These are phyloP conservation scores for Heliamphora pulchella DNA, from an alignment of 179 eudicot genomes.

Conservation along the genomic window DNA sequence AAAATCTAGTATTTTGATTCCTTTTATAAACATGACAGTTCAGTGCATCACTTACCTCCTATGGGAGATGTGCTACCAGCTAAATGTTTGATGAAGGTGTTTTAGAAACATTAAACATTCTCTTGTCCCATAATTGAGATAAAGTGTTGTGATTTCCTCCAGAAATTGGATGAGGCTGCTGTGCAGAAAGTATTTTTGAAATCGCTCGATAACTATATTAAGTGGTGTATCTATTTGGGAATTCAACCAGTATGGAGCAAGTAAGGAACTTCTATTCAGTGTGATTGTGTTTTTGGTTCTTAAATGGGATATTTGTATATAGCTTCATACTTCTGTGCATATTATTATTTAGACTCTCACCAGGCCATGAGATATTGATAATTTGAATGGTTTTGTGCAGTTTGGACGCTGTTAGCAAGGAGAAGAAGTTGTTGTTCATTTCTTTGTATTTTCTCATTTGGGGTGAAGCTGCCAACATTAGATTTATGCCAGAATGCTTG, in stretches of 20 bases:
- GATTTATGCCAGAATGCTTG: constrained; percentile 98
- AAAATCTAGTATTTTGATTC: not conserved
- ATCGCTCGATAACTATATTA: constrained; percentile 89
- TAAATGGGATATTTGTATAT: not conserved
- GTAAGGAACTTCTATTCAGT: constrained; percentile 33
- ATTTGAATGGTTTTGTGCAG: constrained; percentile 37
- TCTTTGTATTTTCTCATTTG: constrained; percentile 84
- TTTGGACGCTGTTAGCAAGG: constrained; percentile 78
- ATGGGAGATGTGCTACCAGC: not conserved
- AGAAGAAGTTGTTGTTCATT: constrained; percentile 69
- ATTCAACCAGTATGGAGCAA: constrained; percentile 86
- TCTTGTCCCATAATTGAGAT: not conserved
- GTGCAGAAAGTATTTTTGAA: constrained; percentile 71
- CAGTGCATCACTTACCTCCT: not conserved
- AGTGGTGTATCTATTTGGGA: constrained; percentile 87
- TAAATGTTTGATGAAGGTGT: not conserved
- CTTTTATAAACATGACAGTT: not conserved
- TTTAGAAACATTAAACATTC: not conserved
- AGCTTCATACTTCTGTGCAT: not conserved
- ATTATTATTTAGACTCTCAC: not conserved
- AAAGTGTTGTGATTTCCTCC: constrained; percentile 25
- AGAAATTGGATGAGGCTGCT: constrained; percentile 97
- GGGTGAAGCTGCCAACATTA: constrained; percentile 95
- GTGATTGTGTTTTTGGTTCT: not conserved
- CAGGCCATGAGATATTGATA: not conserved